A percentile compares a stretch with the other conserved stretches of the same genome.
Conservation (phyloP, 495 filamentous ascomycete species). For the Penicillium paxilli region DNA sequence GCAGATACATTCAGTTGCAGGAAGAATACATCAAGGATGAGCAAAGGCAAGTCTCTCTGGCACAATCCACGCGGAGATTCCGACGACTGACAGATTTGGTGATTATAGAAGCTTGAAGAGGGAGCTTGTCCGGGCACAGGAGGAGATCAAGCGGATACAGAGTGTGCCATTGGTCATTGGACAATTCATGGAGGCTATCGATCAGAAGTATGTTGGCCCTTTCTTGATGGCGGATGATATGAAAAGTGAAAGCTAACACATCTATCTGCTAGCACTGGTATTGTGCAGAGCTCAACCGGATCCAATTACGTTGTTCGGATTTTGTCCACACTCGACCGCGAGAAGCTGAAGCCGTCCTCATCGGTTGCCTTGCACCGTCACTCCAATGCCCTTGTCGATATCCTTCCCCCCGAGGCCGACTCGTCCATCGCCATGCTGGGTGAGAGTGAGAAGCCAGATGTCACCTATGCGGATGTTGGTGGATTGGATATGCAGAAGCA, state of each 20-base stretch:
- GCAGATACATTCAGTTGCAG: constrained; percentile 91
- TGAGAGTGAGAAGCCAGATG: constrained; percentile 94
- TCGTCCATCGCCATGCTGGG: constrained; percentile 98
- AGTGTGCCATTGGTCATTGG: constrained; percentile 97
- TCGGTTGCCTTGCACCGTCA: constrained; percentile 96
- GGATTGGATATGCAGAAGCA: constrained; percentile 99
- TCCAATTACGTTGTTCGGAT: constrained; percentile 99
- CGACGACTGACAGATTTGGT: constrained; percentile 8
- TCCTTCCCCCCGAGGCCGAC: constrained; percentile 95
- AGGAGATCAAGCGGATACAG: constrained; percentile 99
- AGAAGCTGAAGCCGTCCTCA: constrained; percentile 94
- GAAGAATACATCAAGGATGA: constrained; percentile 99
- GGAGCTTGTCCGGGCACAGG: constrained; percentile 94
- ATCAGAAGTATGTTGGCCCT: constrained; percentile 77
- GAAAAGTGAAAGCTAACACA: too few relatives aligned
- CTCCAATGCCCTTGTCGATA: constrained; percentile 97
- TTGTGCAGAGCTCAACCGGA: constrained; percentile 96
- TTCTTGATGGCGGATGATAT: background rate
- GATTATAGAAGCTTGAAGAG: constrained; percentile 85
- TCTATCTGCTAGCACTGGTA: constrained; percentile 71
- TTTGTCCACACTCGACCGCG: constrained; percentile 95
- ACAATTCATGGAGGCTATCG: constrained; percentile 99
- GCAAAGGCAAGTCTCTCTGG: constrained; percentile 64
- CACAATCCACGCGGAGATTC: background rate
- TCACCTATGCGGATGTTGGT: constrained; percentile 97